phyloP scores from a whole-genome alignment of 441 rosid genomes.

The Melastoma candidum region DNA sequence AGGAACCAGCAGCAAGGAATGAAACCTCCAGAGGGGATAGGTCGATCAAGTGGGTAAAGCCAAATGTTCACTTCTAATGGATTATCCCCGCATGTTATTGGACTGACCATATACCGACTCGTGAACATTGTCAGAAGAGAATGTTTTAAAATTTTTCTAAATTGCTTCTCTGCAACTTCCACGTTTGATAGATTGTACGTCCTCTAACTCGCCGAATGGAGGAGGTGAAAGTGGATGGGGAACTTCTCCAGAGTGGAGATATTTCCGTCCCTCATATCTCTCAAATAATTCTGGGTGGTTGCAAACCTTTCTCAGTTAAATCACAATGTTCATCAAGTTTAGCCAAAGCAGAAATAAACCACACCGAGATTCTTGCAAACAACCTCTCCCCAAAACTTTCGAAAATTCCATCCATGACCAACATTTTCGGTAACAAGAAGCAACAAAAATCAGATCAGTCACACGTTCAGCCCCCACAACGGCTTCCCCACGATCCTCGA shows the following conservation, averaged over 20 bases:
- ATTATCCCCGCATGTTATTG: slow-evolving; percentile 25
- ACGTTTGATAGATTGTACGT: slow-evolving; percentile 46
- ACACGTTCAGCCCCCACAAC: too few species aligned
- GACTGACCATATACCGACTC: slow-evolving; percentile 39
- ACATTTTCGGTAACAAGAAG: too few species aligned
- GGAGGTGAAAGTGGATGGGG: slow-evolving; percentile 83
- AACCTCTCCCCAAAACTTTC: too few species aligned
- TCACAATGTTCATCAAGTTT: slow-evolving; percentile 96
- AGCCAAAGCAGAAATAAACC: slow-evolving; percentile 4
- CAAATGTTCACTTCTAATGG: slow-evolving; percentile 59
- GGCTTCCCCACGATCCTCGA: too few species aligned
- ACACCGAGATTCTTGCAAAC: too few species aligned
- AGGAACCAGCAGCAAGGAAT: slow-evolving; percentile 60
- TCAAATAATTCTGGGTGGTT: slow-evolving; percentile 99
- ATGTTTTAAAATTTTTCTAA: slow-evolving; percentile 59
- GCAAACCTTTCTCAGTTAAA: slow-evolving; percentile 97
- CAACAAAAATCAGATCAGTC: too few species aligned
- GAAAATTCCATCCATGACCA: too few species aligned
- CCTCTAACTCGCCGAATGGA: slow-evolving; percentile 96
- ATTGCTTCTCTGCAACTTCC: slow-evolving; percentile 62
- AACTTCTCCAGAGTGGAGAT: slow-evolving; percentile 77
- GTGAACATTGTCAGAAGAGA: slow-evolving; percentile 53
- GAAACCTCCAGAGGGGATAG: slow-evolving; percentile 72
- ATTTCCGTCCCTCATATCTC: slow-evolving; percentile 94
- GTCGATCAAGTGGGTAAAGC: slow-evolving; percentile 69